Evolutionary conservation across 805 yeast genomes (phyloP), one percentile per base, ranked within the genome.

Genomic region (Lipomyces yamadae): DNA sequence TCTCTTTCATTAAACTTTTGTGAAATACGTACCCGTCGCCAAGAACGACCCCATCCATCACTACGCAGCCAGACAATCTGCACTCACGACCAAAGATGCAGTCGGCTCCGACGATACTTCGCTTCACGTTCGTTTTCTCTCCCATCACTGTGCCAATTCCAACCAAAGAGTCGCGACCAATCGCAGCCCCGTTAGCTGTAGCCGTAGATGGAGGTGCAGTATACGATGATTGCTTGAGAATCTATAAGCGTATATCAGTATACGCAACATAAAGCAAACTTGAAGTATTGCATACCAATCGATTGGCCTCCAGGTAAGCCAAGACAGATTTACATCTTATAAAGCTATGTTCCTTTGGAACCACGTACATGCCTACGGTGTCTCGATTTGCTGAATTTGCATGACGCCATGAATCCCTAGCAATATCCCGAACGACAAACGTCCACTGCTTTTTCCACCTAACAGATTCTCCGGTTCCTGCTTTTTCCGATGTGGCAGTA

Each of bases 321-420:
- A 90, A 84, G 58, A 91, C 80, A 75, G 88, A 91, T 76, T 92
- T 92, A 59, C 90, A 83, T 72, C 98, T 85, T 67, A 91, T 83
- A 74, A 93, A 93, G 29, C 72, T 64, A 2, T 84, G 80, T 11
- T 87, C 85, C 35, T 83, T 81, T 2, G 97, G 97, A 34, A 93
- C 76, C 32, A 88, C 83, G 69, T 89, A 84, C 72, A 94, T 81
- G 3, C 89, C 89, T 18, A 95, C 84, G 4, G 64, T 0, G 88
- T 84, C 63, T 8, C 55, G 58, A 11, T 39, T 59, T 8, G 29
- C 24, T 2, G 67, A 56, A 6, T 32, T 53, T 13, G 56, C 24
- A 75, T 92, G 97, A 73, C 84, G 85, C 99, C 99, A 95, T 1
- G 97, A 88, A 70, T 96, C 85, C 77, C 98, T 85, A 2, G 96